Base-by-base conservation (phyloP, 2,329 filamentous ascomycete species). In the Xylariaceae sp. region DNA sequence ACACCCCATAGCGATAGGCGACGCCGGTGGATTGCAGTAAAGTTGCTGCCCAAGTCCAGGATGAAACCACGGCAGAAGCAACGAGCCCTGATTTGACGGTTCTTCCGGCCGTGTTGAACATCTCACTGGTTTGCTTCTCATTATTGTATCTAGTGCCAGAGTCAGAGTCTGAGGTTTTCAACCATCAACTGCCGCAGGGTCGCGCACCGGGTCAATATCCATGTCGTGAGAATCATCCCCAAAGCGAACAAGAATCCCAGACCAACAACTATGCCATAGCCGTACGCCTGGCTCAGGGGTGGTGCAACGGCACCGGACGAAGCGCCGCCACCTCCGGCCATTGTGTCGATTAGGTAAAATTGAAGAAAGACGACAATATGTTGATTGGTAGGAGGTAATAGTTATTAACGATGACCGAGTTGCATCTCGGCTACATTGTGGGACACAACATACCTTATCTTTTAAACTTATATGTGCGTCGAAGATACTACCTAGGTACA, bases 11-110 rank as follows among this genome's bases (percentile, higher is more conserved):
- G 60, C 85, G 80, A 73, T 96, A 96, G 59, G 90, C 90, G 18
- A 96, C 89, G n/a, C 87, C 84, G 0, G 89, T 88, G 1, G 85
- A 89, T 69, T 95, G 90, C 2, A 95, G 79, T 1, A 93, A 78
- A 0, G 90, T 95, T 20, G 90, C 91, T 0, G 91, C 91, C 91
- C 91, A 96, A 0, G 92, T 96, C 92, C 93, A 96, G 4, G 89
- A 92, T 16, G 89, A 93, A 2, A 96, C 91, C n/a, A 96, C 92
- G 16, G 91, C 92, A 4, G 90, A 90, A 10, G 90, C 90, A 0
- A 96, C 91, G 14, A 96, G 80, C 43, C 92, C 93, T 7, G 90
- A 92, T 71, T 96, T 96, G 63, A 96, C 90, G 1, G 90, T 92
- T 59, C 93, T 82, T 18, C 91, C 91, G 48, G 92, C 92, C 0